Percentiles rank a stretch among this genome's conserved stretches.
Conservation (phyloP, 2,329 filamentous ascomycete genomes). For the Phyllosticta paracitricarpa region DNA sequence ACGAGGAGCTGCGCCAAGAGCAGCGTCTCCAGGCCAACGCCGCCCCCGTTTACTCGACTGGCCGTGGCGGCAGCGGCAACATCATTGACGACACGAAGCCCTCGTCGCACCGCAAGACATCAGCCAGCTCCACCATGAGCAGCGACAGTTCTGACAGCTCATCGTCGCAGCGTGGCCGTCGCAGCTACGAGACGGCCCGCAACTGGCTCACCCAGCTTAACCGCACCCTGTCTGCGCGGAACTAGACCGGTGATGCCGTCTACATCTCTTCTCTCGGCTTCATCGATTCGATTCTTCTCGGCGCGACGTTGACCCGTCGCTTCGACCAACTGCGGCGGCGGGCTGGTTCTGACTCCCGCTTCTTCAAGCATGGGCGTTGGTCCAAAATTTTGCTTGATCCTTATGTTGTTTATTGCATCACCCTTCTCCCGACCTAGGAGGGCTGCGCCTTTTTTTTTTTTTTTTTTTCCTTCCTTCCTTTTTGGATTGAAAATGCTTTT, state of each 20-base stretch:
- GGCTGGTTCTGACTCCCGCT: slow-evolving; percentile 10
- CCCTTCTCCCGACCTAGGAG: neutral
- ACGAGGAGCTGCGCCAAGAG: slow-evolving; percentile 53
- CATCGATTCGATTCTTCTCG: neutral
- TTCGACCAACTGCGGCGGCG: slow-evolving; percentile 2
- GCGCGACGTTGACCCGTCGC: neutral
- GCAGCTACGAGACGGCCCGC: slow-evolving; percentile 28
- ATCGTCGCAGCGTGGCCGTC: slow-evolving; percentile 16
- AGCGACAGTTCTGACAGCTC: slow-evolving; percentile 16
- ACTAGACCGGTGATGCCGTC: neutral
- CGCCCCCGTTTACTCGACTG: slow-evolving; percentile 54
- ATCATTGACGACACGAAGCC: slow-evolving; percentile 31
- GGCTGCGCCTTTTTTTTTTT: neutral
- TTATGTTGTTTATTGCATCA: neutral
- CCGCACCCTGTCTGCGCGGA: slow-evolving; percentile 8
- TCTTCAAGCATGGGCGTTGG: slow-evolving; percentile 2
- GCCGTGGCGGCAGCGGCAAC: slow-evolving; percentile 53
- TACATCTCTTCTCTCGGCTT: slow-evolving; percentile 1
- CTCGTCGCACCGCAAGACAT: slow-evolving; percentile 20
- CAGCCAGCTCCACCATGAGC: slow-evolving; percentile 17
- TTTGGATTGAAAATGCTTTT: neutral
- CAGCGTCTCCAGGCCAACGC: slow-evolving; percentile 43
- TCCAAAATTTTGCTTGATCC: neutral
- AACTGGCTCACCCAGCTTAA: slow-evolving; percentile 19
- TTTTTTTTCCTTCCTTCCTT: neutral